Evolutionary conservation across 192 early-diverging fungal genomes (phyloP).

Genomic region (Jimgerdemannia flammicorona): DNA sequence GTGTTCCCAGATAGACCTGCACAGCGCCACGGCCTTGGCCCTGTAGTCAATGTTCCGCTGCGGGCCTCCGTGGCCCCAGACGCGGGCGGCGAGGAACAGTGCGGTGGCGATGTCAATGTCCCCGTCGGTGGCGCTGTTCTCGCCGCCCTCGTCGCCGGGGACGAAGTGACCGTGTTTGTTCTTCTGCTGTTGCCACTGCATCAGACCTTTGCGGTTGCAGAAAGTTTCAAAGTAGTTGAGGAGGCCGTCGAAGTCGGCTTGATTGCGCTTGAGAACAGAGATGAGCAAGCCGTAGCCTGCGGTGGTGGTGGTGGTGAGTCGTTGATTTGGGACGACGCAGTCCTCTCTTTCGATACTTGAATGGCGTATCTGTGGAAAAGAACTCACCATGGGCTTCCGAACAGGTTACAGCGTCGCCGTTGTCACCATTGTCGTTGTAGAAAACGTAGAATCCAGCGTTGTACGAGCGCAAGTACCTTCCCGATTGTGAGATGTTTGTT

Average conservation of each 20-base stretch:
- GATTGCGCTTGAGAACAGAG: conserved; percentile 47
- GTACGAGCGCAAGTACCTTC: conserved; percentile 42
- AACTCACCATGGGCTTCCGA: conserved; percentile 43
- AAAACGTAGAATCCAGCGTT: conserved; percentile 42
- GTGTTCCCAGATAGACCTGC: conserved; percentile 43
- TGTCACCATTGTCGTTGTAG: conserved; percentile 49
- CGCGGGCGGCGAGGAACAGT: conserved; percentile 39
- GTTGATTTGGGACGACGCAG: neutral
- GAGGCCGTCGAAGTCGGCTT: conserved; percentile 51
- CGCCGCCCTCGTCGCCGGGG: conserved; percentile 42
- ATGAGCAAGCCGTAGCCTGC: conserved; percentile 52
- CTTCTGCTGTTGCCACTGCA: conserved; percentile 51
- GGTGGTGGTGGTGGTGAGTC: neutral
- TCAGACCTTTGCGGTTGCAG: conserved; percentile 41
- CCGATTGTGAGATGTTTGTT: neutral
- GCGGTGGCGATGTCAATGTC: conserved; percentile 53
- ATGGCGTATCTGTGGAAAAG: neutral
- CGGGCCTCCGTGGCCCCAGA: conserved; percentile 38
- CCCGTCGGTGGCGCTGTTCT: conserved; percentile 50
- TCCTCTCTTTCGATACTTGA: neutral
- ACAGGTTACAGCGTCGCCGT: conserved; percentile 44
- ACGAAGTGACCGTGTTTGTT: conserved; percentile 34
- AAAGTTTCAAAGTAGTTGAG: conserved; percentile 45
- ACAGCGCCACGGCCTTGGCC: conserved; percentile 32
- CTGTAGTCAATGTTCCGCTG: conserved; percentile 37